Conservation (phyloP, 2,329 filamentous ascomycete species). For the Rutstroemia sydowiana region DNA sequence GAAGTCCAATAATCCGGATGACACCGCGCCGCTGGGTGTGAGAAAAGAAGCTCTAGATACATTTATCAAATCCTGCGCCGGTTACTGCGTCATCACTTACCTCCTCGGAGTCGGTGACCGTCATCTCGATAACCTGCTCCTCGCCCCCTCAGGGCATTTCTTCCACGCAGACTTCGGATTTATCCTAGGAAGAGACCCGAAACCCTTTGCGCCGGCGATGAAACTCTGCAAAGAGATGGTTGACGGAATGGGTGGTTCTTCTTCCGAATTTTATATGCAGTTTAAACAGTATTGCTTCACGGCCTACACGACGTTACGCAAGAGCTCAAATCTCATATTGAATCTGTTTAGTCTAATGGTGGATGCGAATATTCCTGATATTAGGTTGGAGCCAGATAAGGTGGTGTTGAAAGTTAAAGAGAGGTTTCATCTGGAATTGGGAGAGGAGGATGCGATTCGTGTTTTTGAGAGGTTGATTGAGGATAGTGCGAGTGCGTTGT, state of each 20-base stretch:
- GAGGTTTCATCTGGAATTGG: slow-evolving; percentile 83
- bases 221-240: slow-evolving; percentile 98
- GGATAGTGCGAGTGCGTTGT: slow-evolving; percentile 81
- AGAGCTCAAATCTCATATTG: slow-evolving; percentile 82
- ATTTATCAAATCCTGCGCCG: slow-evolving; percentile 91
- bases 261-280: slow-evolving; percentile 71
- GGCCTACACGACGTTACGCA: slow-evolving; percentile 83
- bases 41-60: slow-evolving; percentile 90
- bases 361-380: slow-evolving; percentile 93
- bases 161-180: slow-evolving; percentile 99
- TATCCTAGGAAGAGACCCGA: slow-evolving; percentile 92
- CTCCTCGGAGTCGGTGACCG: slow-evolving; percentile 93
- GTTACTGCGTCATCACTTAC: slow-evolving; percentile 98
- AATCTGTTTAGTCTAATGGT: slow-evolving; percentile 97
- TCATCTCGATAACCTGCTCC: slow-evolving; percentile 88
- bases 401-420: slow-evolving; percentile 93
- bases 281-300: slow-evolving; percentile 97
- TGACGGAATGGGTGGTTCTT: slow-evolving; percentile 88
- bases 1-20: slow-evolving; percentile 81
- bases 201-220: slow-evolving; percentile 94
- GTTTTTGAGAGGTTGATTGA: slow-evolving; percentile 86
- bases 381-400: slow-evolving; percentile 85
- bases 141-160: slow-evolving; percentile 86
- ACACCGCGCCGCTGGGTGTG: slow-evolving; percentile 71
- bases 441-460: slow-evolving; percentile 83